Evolutionary conservation across 2,329 filamentous ascomycete genomes (phyloP).

Genomic region (Xylaria sp.): DNA sequence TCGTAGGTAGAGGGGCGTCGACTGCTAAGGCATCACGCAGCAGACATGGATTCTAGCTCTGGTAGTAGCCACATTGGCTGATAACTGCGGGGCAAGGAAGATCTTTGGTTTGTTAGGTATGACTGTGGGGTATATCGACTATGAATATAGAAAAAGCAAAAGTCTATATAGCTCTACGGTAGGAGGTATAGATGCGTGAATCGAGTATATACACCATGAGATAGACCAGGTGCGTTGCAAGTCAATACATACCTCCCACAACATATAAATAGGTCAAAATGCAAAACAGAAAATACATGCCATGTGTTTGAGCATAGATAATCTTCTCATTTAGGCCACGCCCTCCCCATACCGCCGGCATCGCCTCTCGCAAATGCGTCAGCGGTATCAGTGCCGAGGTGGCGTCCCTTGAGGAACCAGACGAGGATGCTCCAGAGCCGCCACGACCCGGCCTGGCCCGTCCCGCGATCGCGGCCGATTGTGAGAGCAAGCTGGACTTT

Average conservation of each 20-base stretch:
- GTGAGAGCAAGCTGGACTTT: slow-evolving; percentile 54
- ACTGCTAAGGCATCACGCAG: background rate
- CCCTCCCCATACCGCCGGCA: slow-evolving; percentile 13
- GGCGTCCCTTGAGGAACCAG: slow-evolving; percentile 54
- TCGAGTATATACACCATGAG: background rate
- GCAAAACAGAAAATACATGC: background rate
- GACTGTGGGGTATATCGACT: background rate
- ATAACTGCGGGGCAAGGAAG: background rate
- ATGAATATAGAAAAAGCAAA: background rate
- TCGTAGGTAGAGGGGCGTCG: background rate
- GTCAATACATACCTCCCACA: background rate
- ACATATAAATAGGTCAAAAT: background rate
- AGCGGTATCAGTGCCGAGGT: slow-evolving; percentile 53
- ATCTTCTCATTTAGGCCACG: slow-evolving; percentile 34
- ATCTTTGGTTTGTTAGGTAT: background rate
- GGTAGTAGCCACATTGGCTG: background rate
- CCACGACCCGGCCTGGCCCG: slow-evolving; percentile 46
- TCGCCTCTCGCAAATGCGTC: slow-evolving; percentile 48
- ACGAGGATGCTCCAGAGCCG: slow-evolving; percentile 46
- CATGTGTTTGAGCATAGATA: background rate
- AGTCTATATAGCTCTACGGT: background rate
- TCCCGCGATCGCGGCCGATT: slow-evolving; percentile 53
- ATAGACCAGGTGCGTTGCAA: background rate
- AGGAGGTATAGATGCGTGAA: background rate
- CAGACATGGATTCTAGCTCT: background rate